These are phyloP conservation scores for Colletotrichum australisinense DNA, from an alignment of 2,329 filamentous ascomycete species.

Conservation along the genomic window DNA sequence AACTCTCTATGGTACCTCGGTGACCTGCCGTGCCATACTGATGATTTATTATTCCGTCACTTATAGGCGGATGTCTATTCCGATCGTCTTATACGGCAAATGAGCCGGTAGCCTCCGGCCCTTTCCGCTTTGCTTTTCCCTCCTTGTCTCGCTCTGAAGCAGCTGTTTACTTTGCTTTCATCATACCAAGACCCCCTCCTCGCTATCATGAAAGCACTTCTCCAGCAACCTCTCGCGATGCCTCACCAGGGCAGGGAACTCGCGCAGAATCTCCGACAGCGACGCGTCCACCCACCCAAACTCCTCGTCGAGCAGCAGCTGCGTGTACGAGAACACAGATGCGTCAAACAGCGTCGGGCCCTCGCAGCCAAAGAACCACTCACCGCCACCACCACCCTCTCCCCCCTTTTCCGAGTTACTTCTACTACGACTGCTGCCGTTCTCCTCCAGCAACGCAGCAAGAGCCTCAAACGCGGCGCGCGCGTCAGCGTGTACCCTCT, in stretches of 20 bases:
- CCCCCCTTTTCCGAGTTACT: slow-evolving; percentile 1
- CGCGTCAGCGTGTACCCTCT: slow-evolving; percentile 56
- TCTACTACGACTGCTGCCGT: not conserved
- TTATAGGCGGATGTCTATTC: not conserved
- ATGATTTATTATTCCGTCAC: not conserved
- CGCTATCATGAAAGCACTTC: slow-evolving; percentile 17
- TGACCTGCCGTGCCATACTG: not conserved
- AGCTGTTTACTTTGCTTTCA: not conserved
- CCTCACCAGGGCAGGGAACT: slow-evolving; percentile 70
- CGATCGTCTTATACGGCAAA: not conserved
- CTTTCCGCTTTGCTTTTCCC: not conserved
- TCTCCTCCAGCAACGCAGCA: slow-evolving; percentile 51
- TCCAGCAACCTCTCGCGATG: slow-evolving; percentile 50
- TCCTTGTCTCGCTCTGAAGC: not conserved
- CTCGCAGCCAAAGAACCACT: slow-evolving; percentile 62
- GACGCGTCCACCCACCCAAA: slow-evolving; percentile 73
- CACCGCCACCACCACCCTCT: not conserved
- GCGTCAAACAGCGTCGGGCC: slow-evolving; percentile 85
- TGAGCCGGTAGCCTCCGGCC: not conserved
- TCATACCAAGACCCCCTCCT: slow-evolving; percentile 15
- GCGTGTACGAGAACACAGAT: slow-evolving; percentile 88
- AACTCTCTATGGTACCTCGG: not conserved
- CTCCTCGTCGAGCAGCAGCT: slow-evolving; percentile 76
- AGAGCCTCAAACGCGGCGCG: slow-evolving; percentile 59
- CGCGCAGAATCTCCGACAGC: slow-evolving; percentile 66